phyloP scores from a whole-genome alignment of 371 early-diverging fungal genomes.

The Mucor saturninus region DNA sequence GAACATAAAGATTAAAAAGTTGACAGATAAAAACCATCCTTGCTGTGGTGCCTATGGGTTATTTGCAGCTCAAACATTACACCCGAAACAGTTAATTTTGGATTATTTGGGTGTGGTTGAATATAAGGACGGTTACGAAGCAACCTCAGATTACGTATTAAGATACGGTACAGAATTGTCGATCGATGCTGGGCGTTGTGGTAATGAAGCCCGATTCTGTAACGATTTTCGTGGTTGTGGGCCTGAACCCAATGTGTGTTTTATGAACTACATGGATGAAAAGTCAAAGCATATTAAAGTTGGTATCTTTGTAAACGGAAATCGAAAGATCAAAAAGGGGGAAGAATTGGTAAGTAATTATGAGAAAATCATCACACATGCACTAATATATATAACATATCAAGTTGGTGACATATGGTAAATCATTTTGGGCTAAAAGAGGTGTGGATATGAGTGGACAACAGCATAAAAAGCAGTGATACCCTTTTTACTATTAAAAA shows the following conservation, averaged over 20 bases:
- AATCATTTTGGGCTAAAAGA: slow-evolving; percentile 56
- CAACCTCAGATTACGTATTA: slow-evolving; percentile 54
- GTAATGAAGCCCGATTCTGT: slow-evolving; percentile 59
- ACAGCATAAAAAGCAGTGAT: slow-evolving; percentile 28
- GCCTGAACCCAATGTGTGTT: slow-evolving; percentile 56
- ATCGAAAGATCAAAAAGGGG: slow-evolving; percentile 53
- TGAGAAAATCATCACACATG: not conserved
- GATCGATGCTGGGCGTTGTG: slow-evolving; percentile 54
- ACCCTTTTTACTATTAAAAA: too few relatives aligned
- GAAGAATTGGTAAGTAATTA: slow-evolving; percentile 49
- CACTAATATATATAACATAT: not conserved
- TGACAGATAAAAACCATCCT: slow-evolving; percentile 50
- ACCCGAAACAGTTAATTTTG: slow-evolving; percentile 50
- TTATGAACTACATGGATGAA: slow-evolving; percentile 55
- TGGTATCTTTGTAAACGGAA: slow-evolving; percentile 54
- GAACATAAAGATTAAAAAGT: slow-evolving; percentile 48
- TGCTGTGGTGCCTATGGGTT: slow-evolving; percentile 58
- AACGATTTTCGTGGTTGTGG: slow-evolving; percentile 60
- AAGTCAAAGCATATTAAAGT: slow-evolving; percentile 49
- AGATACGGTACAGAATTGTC: slow-evolving; percentile 47
- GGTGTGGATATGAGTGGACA: slow-evolving; percentile 57
- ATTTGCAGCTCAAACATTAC: slow-evolving; percentile 51
- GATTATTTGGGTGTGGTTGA: slow-evolving; percentile 58
- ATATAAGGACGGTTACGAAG: slow-evolving; percentile 40
- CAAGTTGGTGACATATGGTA: slow-evolving; percentile 57